A percentile compares a stretch with the other conserved stretches of the same genome.
Conservation (phyloP, 176 grass and related monocot species). For the Avena eriantha region DNA sequence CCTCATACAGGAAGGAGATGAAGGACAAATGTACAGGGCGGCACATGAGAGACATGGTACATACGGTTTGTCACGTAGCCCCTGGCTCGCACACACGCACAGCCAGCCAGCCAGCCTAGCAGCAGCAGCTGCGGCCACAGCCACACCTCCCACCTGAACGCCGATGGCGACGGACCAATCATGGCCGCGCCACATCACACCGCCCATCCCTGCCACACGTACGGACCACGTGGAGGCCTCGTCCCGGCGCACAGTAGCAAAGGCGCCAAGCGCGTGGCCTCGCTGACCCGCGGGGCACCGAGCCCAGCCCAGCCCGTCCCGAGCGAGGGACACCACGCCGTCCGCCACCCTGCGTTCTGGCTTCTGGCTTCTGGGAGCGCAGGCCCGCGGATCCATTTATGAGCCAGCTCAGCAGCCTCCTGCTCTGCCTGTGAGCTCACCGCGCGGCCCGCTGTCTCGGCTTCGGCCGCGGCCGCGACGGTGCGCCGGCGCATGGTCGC, state of each 20-base stretch:
- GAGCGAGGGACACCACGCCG: conserved; percentile 6
- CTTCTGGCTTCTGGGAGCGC: too few relatives aligned
- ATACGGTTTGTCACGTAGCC: conserved; percentile 47
- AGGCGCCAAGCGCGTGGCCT: neutral
- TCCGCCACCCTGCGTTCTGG: neutral
- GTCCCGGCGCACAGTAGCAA: neutral
- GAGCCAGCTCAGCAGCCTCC: neutral
- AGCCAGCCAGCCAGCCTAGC: neutral
- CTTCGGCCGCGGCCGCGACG: neutral
- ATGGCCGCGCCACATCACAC: conserved; percentile 44
- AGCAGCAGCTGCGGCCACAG: neutral
- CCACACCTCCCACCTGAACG: conserved; percentile 23
- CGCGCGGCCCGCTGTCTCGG: neutral
- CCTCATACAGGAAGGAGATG: neutral
- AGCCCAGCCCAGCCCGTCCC: neutral
- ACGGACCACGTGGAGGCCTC: conserved; percentile 46
- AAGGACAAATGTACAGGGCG: conserved; percentile 26
- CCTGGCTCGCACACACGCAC: neutral
- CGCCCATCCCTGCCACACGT: conserved; percentile 37
- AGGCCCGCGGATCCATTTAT: conserved; percentile 13
- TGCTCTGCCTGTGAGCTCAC: neutral
- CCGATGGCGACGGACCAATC: conserved; percentile 48
- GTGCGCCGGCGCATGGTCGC: neutral
- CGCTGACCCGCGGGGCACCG: neutral
- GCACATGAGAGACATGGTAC: conserved; percentile 29